These are phyloP conservation scores for Psilocybe cubensis DNA, from an alignment of 768 basidiomycete genomes.

Conservation along the genomic window DNA sequence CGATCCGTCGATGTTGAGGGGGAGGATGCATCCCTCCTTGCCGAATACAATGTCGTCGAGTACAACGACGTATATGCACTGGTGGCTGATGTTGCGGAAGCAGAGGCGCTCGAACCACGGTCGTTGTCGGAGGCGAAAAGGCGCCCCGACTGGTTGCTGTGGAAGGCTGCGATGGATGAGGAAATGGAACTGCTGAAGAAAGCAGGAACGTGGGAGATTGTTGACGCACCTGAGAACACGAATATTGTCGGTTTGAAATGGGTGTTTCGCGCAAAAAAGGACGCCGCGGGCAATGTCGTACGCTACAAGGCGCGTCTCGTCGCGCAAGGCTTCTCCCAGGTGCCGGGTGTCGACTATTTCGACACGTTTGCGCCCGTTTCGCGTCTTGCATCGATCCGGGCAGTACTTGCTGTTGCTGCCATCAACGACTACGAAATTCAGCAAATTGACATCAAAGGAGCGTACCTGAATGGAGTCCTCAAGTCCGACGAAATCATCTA, in stretches of 20 bases:
- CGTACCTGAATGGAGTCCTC: constrained; percentile 42
- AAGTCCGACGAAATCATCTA: constrained; percentile 37
- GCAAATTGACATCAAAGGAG: constrained; percentile 41
- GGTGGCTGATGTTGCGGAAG: constrained; percentile 26
- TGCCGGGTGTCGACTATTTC: constrained; percentile 42
- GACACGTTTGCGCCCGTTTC: constrained; percentile 35
- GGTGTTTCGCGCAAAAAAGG: constrained; percentile 27
- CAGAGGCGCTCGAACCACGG: constrained; percentile 29
- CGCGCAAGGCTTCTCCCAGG: constrained; percentile 43
- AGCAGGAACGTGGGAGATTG: too few relatives aligned
- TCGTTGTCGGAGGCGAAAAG: constrained; percentile 21
- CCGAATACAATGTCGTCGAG: constrained; percentile 6
- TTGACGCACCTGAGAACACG: constrained; percentile 19
- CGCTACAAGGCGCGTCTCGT: constrained; percentile 24
- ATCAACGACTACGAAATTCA: constrained; percentile 33
- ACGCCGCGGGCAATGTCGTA: constrained; percentile 21
- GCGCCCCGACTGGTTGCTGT: constrained; percentile 25
- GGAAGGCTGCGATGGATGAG: constrained; percentile 25
- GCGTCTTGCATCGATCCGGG: constrained; percentile 23
- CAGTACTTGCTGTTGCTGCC: constrained; percentile 36
- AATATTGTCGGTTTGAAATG: constrained; percentile 35
- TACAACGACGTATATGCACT: constrained; percentile 23
- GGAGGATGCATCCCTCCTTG: neutral
- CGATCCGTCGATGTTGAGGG: neutral
- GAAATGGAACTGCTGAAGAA: constrained; percentile 28